Evolutionary conservation across 2,329 filamentous ascomycete species (phyloP), one percentile per base, ranked within the genome.

Genomic region (Pseudocercospora cruenta): DNA sequence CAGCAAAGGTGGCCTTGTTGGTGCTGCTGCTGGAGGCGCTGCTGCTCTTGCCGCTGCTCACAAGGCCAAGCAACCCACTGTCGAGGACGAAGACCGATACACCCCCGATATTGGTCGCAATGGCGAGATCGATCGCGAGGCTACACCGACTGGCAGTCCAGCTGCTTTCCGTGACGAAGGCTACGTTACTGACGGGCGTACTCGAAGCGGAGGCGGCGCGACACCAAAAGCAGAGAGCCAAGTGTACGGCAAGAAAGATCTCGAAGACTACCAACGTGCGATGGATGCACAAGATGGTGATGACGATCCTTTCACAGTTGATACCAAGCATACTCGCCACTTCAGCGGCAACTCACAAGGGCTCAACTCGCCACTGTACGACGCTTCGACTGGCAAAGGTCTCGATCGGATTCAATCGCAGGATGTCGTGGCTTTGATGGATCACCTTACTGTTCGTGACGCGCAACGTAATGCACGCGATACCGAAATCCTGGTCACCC

Each of bases 401-500:
- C 91, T 97, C 60, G 94, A 98, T 71, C 87, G 90, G 57, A 98
- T 99, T 60, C 91, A 98, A 77, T 97, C 93, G 54, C 95, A 96
- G 80, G 95, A 99, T 75, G 96, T 99, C 73, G 91, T 99, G 69
- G 93, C 94, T 24, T 83, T 99, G 67, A 99, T 99, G 95, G 94
- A 99, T 77, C 95, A 99, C 79, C 89, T 99, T 69, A 98, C 96
- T 77, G 95, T 98, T 69, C 91, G 95, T 39, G 95, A 99, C 81
- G 95, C 94, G 47, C 94, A 98, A 80, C 90, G 95, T 66, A 98
- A 95, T 79, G 95, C 95, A 54, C 88, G 95, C 53, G 95, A 99
- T 74, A 98, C 95, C 0, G 95, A 99, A 79, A 97, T 99, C 63
- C 84, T 99, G 19, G 92, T 97, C 55, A 94, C 95, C 0, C 87